Base-by-base conservation (phyloP, 345 rosid species). In the Populus alba region DNA sequence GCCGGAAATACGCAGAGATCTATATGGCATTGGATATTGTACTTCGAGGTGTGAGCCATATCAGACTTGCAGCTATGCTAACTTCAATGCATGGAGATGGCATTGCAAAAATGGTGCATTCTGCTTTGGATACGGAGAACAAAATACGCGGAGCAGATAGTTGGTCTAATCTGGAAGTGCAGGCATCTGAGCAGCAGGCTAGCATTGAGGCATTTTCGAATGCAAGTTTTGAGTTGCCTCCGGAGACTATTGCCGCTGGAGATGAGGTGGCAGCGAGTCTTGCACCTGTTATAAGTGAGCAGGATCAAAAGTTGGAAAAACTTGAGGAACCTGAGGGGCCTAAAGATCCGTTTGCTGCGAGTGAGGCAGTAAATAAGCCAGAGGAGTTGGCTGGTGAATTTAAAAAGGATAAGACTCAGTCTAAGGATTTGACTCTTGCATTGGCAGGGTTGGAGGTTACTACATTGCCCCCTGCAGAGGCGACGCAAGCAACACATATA, bases 11-110 rank as follows among this genome's bases (percentile, higher is more conserved):
- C 72, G 97, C 98, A 2, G 99, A 96, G 91, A 90, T 91, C 73
- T 96, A 96, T 81, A 96, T 96, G 98, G 99, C 99, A 10, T 86
- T 96, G 27, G 98, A 96, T 66, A 96, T 96, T 27, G 99, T 96
- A 27, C 84, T 96, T 25, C 95, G 97, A 3, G 98, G 99, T 13
- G 98, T 91, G 37, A 94, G 98, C 79, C 87, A 85, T 78, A 94
- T 96, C 45, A 89, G 99, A 45, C 88, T 96, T 10, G 93, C 98
- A 0, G 99, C 98, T 5, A 94, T 96, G 99, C 91, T 96, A 31
- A 91, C 90, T 8, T 84, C 97, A 31, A 94, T 96, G 97, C 99
- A 96, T 85, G 98, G 94, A 1, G 99, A 96, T 3, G 94, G 98
- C 22, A 90, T 96, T 65, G 99, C 99, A 16, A 96, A 92, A 87